Conservation (phyloP, 1,284 basidiomycete species). For the Leccinum subfulvum region DNA sequence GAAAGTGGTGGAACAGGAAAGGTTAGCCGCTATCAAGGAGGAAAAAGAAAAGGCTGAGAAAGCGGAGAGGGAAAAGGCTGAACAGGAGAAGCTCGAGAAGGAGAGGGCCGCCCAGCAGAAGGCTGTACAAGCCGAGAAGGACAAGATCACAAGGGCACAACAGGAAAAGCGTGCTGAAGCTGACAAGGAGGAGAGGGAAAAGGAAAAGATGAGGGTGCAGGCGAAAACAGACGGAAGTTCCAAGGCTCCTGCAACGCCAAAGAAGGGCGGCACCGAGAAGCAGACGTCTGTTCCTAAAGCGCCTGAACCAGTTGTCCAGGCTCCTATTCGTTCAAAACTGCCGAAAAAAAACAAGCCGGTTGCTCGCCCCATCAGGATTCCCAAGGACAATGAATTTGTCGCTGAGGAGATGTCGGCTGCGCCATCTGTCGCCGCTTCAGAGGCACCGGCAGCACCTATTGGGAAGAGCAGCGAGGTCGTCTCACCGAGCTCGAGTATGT, state of each 20-base stretch:
- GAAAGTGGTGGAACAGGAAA: slow-evolving; percentile 40
- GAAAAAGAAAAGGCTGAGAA: slow-evolving; percentile 42
- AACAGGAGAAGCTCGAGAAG: slow-evolving; percentile 38
- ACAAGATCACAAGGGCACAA: slow-evolving; percentile 33
- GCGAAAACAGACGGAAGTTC: slow-evolving; percentile 35
- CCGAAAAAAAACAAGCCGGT: slow-evolving; percentile 76
- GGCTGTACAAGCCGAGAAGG: slow-evolving; percentile 35
- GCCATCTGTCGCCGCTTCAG: slow-evolving; percentile 46
- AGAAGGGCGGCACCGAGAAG: slow-evolving; percentile 24
- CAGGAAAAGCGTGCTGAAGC: slow-evolving; percentile 32
- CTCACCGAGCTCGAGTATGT: slow-evolving; percentile 50
- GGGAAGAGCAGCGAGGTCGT: slow-evolving; percentile 34
- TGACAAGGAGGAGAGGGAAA: slow-evolving; percentile 34
- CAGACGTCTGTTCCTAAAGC: slow-evolving; percentile 21
- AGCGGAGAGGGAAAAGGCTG: slow-evolving; percentile 36
- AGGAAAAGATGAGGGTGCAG: slow-evolving; percentile 33
- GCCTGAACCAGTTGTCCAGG: slow-evolving; percentile 47
- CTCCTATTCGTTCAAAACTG: slow-evolving; percentile 73
- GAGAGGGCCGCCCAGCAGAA: slow-evolving; percentile 35
- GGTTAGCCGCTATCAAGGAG: slow-evolving; percentile 40
- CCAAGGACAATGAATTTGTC: slow-evolving; percentile 55
- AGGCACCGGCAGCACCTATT: slow-evolving; percentile 39
- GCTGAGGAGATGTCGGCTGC: slow-evolving; percentile 43
- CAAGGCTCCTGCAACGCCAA: slow-evolving; percentile 22
- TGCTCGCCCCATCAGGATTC: slow-evolving; percentile 56